Conservation (phyloP, 495 filamentous ascomycete genomes). For the Aspergillus taichungensis region DNA sequence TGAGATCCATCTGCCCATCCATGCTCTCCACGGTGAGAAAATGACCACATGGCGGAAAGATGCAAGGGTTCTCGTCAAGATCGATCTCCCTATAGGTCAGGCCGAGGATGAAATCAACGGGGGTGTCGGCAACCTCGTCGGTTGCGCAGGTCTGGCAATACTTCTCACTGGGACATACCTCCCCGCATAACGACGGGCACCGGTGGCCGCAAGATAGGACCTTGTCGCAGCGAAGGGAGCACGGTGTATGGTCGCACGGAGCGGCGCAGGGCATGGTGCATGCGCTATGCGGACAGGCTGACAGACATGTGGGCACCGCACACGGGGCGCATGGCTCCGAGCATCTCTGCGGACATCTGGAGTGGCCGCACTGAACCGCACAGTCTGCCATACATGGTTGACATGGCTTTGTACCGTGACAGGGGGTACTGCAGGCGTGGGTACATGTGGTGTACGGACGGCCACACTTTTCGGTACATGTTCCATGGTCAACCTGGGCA, state of each 20-base stretch:
- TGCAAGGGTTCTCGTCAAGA: slow-evolving; percentile 48
- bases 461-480: slow-evolving; percentile 45
- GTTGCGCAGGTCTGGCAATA: slow-evolving; percentile 50
- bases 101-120: slow-evolving; percentile 46
- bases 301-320: slow-evolving; percentile 46
- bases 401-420: slow-evolving; percentile 48
- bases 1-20: slow-evolving; percentile 57
- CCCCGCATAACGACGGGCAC: slow-evolving; percentile 61
- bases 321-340: slow-evolving; percentile 59
- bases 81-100: slow-evolving; percentile 47
- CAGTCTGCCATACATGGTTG: slow-evolving; percentile 46
- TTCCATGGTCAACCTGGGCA: slow-evolving; percentile 33
- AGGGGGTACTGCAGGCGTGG: slow-evolving; percentile 45
- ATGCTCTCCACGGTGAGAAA: slow-evolving; percentile 53
- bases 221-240: slow-evolving; percentile 52
- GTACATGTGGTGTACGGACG: slow-evolving; percentile 47
- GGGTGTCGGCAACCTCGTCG: slow-evolving; percentile 29
- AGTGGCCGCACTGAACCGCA: slow-evolving; percentile 55
- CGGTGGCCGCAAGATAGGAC: slow-evolving; percentile 55
- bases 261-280: slow-evolving; percentile 60
- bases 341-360: slow-evolving; percentile 49
- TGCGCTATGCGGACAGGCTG: slow-evolving; percentile 45
- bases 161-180: slow-evolving; percentile 45
- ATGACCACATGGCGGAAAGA: slow-evolving; percentile 60
- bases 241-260: slow-evolving; percentile 56